Evolutionary conservation across 2,329 filamentous ascomycete genomes (phyloP).

Genomic region (Fusarium acutatum): DNA sequence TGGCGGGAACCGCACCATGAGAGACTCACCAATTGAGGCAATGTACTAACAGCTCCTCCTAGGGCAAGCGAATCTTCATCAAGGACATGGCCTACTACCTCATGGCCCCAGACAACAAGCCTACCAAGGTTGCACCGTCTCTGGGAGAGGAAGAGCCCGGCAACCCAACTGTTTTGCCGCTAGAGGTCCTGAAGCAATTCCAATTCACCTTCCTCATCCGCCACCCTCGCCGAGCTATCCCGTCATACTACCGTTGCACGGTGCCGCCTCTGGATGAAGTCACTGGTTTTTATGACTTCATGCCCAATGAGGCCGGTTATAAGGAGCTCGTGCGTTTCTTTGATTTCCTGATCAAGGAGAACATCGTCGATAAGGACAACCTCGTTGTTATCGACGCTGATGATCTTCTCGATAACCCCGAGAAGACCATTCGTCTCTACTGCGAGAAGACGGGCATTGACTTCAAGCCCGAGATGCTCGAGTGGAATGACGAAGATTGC

Average conservation of each 20-base stretch:
- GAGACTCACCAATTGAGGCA: not conserved
- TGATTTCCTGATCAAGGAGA: slow-evolving; percentile 77
- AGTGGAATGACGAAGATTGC: slow-evolving; percentile 81
- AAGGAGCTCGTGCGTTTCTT: slow-evolving; percentile 86
- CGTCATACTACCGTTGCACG: slow-evolving; percentile 94
- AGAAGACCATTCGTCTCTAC: slow-evolving; percentile 77
- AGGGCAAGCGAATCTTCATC: slow-evolving; percentile 95
- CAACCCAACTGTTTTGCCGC: slow-evolving; percentile 88
- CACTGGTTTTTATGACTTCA: slow-evolving; percentile 88
- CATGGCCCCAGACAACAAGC: slow-evolving; percentile 75
- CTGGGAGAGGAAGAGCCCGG: slow-evolving; percentile 71
- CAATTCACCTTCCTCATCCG: slow-evolving; percentile 98
- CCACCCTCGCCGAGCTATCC: slow-evolving; percentile 89
- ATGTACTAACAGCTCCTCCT: slow-evolving; percentile 38
- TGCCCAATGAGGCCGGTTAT: slow-evolving; percentile 90
- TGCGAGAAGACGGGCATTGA: slow-evolving; percentile 83
- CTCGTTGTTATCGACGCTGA: slow-evolving; percentile 94
- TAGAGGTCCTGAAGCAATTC: slow-evolving; percentile 77
- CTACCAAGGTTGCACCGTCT: slow-evolving; percentile 80
- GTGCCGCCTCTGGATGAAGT: slow-evolving; percentile 83
- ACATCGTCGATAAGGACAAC: slow-evolving; percentile 74
- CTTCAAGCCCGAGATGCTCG: slow-evolving; percentile 80
- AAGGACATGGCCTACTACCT: slow-evolving; percentile 98
- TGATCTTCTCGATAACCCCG: slow-evolving; percentile 87
- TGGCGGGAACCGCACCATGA: not conserved